Percentiles rank a stretch among this genome's conserved stretches.
Conservation (phyloP, 805 yeast species). For the Komagataella pastoris region DNA sequence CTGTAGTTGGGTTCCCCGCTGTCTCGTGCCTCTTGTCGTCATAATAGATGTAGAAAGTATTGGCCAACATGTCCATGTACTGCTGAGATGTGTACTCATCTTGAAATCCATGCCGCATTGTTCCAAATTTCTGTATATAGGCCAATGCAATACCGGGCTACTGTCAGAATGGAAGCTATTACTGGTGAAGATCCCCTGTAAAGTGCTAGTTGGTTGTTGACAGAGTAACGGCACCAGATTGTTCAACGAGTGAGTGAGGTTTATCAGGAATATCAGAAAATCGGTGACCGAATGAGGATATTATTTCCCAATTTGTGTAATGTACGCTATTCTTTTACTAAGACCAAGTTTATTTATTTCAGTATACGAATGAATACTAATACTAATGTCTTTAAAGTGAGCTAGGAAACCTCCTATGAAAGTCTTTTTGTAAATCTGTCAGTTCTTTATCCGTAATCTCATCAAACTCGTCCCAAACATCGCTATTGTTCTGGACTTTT, state of each 20-base stretch:
- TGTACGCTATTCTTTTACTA: not conserved
- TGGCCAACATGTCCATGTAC: slow-evolving; percentile 39
- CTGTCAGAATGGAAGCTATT: not conserved
- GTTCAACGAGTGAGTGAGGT: not conserved
- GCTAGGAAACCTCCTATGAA: slow-evolving; percentile 48
- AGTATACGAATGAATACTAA: too few relatives aligned
- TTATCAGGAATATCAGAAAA: not conserved
- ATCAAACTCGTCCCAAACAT: not conserved
- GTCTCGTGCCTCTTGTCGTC: slow-evolving; percentile 90
- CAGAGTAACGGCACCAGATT: not conserved
- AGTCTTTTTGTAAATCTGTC: slow-evolving; percentile 45
- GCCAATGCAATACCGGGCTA: not conserved
- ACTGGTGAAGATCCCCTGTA: not conserved
- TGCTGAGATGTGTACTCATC: slow-evolving; percentile 41
- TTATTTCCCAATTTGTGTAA: not conserved
- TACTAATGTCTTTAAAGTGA: slow-evolving; percentile 21
- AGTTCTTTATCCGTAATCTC: slow-evolving; percentile 21
- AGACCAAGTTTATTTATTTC: not conserved
- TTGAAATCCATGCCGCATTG: slow-evolving; percentile 54
- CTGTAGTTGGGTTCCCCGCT: slow-evolving; percentile 64
- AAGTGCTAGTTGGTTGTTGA: not conserved
- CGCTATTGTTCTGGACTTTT: not conserved
- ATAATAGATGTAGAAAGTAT: slow-evolving; percentile 69
- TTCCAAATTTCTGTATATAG: not conserved
- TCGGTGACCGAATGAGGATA: not conserved